These are phyloP conservation scores for Sequoiadendron giganteum DNA, from an alignment of 75 land plant species.

Conservation along the genomic window DNA sequence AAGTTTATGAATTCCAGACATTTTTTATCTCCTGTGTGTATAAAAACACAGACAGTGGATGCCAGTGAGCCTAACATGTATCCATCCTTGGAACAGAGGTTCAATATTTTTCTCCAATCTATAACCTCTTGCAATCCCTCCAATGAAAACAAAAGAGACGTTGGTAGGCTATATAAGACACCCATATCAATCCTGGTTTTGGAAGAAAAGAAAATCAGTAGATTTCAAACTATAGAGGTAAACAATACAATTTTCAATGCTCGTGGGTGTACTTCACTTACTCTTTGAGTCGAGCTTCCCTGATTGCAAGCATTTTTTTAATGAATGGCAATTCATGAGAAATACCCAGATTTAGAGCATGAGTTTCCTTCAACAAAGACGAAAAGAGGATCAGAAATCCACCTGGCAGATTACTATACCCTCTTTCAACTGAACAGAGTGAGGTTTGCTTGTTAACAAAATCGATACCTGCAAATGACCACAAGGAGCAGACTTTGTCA, in stretches of 20 bases:
- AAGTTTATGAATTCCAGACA: constrained; percentile 19
- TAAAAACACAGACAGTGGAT: constrained; percentile 20
- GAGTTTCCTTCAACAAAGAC: constrained; percentile 11
- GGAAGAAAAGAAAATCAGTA: too few relatives aligned
- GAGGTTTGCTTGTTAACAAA: constrained; percentile 1
- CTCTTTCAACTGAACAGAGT: not conserved
- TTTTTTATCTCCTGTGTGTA: constrained; percentile 17
- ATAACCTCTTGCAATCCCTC: constrained; percentile 22
- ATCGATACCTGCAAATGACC: not conserved
- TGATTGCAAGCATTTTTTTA: not conserved
- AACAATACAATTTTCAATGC: too few relatives aligned
- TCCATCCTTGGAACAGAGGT: constrained; percentile 17
- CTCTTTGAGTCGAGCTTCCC: constrained; percentile 2
- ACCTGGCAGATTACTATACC: not conserved
- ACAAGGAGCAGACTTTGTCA: too few relatives aligned
- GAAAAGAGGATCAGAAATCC: constrained; percentile 7
- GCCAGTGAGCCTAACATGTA: constrained; percentile 23
- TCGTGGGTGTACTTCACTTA: not conserved
- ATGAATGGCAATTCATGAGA: constrained; percentile 10
- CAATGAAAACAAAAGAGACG: constrained; percentile 17
- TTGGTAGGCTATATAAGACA: constrained; percentile 17
- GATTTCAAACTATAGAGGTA: too few relatives aligned
- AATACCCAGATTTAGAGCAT: not conserved
- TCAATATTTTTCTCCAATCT: constrained; percentile 24
- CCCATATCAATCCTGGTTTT: constrained; percentile 17